phyloP scores from a whole-genome alignment of 495 filamentous ascomycete genomes.

The Xylaria cubensis region DNA sequence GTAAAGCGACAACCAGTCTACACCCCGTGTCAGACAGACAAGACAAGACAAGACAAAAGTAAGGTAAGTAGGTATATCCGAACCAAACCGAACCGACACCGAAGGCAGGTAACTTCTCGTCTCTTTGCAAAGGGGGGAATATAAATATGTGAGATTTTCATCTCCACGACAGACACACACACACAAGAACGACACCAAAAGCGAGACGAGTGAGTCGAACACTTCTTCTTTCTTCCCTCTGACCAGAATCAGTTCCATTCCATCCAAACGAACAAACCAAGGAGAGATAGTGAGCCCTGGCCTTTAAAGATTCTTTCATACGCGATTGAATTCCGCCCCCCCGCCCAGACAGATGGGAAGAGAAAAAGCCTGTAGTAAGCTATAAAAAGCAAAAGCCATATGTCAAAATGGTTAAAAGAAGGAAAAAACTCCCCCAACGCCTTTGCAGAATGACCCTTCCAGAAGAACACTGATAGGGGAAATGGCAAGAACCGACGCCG shows the following conservation, averaged over 20 bases:
- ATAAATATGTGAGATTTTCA: slow-evolving; percentile 6
- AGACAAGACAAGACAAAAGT: neutral
- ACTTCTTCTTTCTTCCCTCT: neutral
- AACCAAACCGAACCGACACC: neutral
- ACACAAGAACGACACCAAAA: neutral
- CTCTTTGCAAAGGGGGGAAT: slow-evolving; percentile 7
- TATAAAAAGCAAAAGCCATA: slow-evolving; percentile 19
- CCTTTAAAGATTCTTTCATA: slow-evolving; percentile 16
- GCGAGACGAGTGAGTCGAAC: neutral
- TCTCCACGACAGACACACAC: neutral
- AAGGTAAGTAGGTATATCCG: neutral
- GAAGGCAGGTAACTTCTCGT: neutral
- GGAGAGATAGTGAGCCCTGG: slow-evolving; percentile 12
- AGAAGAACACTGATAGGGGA: slow-evolving; percentile 24
- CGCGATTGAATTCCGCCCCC: neutral
- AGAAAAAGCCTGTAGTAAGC: neutral
- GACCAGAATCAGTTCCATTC: slow-evolving; percentile 3
- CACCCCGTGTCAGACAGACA: neutral
- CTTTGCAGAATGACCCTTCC: slow-evolving; percentile 29
- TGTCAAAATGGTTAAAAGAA: slow-evolving; percentile 9
- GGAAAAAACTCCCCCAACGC: slow-evolving; percentile 27
- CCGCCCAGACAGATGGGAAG: neutral
- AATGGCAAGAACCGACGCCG: slow-evolving; percentile 26
- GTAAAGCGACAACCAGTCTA: slow-evolving; percentile 18
- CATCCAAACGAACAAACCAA: slow-evolving; percentile 15